Conservation (phyloP, 495 filamentous ascomycete species). For the Apiosordaria backusii region DNA sequence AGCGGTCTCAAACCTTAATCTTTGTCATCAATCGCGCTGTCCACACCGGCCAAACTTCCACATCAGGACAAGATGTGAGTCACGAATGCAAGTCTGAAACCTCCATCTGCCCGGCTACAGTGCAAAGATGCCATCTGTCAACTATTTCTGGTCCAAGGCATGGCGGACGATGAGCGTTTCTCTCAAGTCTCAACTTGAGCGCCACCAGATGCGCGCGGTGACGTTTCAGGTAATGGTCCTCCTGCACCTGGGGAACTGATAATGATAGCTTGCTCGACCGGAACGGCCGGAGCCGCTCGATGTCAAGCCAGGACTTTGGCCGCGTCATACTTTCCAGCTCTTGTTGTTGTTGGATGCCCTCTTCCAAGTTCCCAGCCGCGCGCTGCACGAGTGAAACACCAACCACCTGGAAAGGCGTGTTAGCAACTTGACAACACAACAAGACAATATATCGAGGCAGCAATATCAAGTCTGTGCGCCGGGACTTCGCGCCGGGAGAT, state of each 20-base stretch:
- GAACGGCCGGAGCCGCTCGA: too few species aligned
- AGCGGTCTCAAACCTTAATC: not conserved
- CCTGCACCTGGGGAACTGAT: not conserved
- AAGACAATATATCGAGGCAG: not conserved
- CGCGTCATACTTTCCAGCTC: not conserved
- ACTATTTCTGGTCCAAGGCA: not conserved
- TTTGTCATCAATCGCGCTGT: not conserved
- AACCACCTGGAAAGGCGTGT: not conserved
- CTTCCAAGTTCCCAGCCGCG: not conserved
- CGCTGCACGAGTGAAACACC: not conserved
- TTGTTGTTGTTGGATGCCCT: not conserved
- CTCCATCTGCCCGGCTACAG: not conserved
- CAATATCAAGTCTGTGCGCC: not conserved
- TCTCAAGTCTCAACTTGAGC: not conserved
- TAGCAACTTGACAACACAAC: not conserved
- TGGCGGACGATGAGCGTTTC: not conserved
- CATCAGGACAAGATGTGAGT: not conserved
- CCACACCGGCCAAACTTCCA: not conserved
- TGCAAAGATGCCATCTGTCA: not conserved
- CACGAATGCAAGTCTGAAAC: not conserved
- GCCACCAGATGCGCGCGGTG: not conserved
- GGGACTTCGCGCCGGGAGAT: not conserved
- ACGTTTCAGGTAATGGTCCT: not conserved
- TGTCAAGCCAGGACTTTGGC: too few species aligned
- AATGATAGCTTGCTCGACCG: not conserved